Evolutionary conservation across 106 monocot genomes (phyloP).

Genomic region (Acanthochlamys bracteata): DNA sequence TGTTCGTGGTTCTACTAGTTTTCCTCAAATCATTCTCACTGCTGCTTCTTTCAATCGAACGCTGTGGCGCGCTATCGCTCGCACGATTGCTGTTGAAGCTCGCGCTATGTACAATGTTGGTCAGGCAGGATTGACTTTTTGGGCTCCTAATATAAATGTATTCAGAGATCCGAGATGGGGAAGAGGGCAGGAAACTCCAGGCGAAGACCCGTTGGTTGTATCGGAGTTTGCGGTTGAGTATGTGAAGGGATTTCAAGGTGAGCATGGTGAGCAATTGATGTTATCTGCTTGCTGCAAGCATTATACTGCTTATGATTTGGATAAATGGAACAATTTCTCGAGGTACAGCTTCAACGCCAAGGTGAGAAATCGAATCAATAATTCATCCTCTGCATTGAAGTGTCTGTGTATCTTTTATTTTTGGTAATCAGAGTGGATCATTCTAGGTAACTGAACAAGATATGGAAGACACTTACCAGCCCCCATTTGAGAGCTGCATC

Average conservation of each 20-base stretch:
- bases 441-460: constrained; percentile 66
- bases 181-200: constrained; percentile 62
- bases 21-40: constrained; percentile 59
- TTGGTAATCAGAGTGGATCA: background rate
- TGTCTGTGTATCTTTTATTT: too few species aligned
- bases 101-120: constrained; percentile 65
- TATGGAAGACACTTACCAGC: constrained; percentile 67
- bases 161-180: constrained; percentile 72
- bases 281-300: constrained; percentile 93
- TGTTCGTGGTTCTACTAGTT: constrained; percentile 51
- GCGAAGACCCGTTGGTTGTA: constrained; percentile 44
- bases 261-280: constrained; percentile 44
- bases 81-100: constrained; percentile 50
- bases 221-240: constrained; percentile 38
- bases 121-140: constrained; percentile 51
- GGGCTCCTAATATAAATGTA: constrained; percentile 66
- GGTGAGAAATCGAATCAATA: constrained; percentile 25
- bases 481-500: constrained; percentile 70
- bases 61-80: background rate
- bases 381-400: background rate
- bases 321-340: constrained; percentile 58
- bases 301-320: constrained; percentile 89
- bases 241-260: constrained; percentile 73
- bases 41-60: constrained; percentile 50
- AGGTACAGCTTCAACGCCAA: constrained; percentile 80